Percentiles rank a stretch among this genome's conserved stretches.
phyloP scores from a whole-genome alignment of 2,329 filamentous ascomycete genomes.

The Cercospora citrullina region DNA sequence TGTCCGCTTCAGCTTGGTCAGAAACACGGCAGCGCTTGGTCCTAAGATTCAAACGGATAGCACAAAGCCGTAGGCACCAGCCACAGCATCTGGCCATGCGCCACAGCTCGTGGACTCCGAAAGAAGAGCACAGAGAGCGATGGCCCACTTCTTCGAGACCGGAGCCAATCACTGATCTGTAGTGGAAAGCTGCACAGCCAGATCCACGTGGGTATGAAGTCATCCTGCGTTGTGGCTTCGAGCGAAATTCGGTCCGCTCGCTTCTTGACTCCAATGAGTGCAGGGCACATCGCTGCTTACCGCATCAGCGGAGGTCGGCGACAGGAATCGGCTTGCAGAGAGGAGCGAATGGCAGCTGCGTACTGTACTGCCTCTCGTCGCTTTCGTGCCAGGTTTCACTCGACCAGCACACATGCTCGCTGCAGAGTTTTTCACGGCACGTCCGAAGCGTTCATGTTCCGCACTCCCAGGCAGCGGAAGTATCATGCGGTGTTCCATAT shows the following conservation, averaged over 20 bases:
- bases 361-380: not conserved
- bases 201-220: slow-evolving; percentile 7
- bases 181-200: not conserved
- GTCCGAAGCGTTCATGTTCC: not conserved
- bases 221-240: not conserved
- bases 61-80: not conserved
- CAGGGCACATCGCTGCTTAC: slow-evolving; percentile 2
- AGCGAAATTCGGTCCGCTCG: slow-evolving; percentile 5
- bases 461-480: not conserved
- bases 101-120: slow-evolving; percentile 5
- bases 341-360: not conserved
- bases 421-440: not conserved
- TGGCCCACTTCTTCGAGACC: not conserved
- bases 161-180: not conserved
- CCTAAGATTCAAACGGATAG: not conserved
- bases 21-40: not conserved
- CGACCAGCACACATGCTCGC: not conserved
- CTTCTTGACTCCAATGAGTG: not conserved
- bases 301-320: slow-evolving; percentile 3
- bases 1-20: not conserved
- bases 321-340: not conserved
- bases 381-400: not conserved
- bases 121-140: not conserved
- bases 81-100: not conserved
- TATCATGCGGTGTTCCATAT: not conserved